Base-by-base conservation (phyloP, 2,329 filamentous ascomycete genomes). In the Calycina marina region DNA sequence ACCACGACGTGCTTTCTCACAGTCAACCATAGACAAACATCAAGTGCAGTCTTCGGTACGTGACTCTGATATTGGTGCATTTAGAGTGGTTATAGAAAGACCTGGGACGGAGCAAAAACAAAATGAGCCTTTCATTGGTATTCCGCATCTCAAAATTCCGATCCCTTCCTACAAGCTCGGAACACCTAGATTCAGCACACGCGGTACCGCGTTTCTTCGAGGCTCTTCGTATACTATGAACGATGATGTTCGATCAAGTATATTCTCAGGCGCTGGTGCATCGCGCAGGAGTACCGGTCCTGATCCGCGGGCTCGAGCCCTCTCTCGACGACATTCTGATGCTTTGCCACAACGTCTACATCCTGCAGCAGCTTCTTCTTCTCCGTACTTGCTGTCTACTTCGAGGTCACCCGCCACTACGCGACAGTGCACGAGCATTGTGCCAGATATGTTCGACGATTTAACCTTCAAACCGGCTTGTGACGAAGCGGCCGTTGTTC, bases 101-200 rank as follows among this genome's bases (percentile, higher is more conserved):
- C 70, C 80, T 6, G 63, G 66, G 15, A 66, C 70, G 27, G 69
- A 70, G 32, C 69, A 75, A 15, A 77, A 67, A 49, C 77, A 73
- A 4, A 65, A 71, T 40, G 57, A 63, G 11, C 18, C 30, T 3
- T 38, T 49, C 43, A 42, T 51, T 25, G 55, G 56, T n/a, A 52
- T 62, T 24, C 73, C 71, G 9, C 58, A 73, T 20, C 61, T 92
- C 31, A 71, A 85, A 44, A 68, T 88, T 26, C 65, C 74, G 14
- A 93, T 93, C 31, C 85, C 86, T 20, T 77, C 81, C 35, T 92
- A 86, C 64, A 76, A 77, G 42, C 62, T 94, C 36, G 86, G 85
- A 9, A 80, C 77, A 1, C 83, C 84, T 12, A 72, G 74, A 37
- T 93, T 93, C 55, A 88, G 78, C 41, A 59, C 70, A 32, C 68